Conservation (phyloP, 1,284 basidiomycete genomes). For the Phellinidium pouzarii region DNA sequence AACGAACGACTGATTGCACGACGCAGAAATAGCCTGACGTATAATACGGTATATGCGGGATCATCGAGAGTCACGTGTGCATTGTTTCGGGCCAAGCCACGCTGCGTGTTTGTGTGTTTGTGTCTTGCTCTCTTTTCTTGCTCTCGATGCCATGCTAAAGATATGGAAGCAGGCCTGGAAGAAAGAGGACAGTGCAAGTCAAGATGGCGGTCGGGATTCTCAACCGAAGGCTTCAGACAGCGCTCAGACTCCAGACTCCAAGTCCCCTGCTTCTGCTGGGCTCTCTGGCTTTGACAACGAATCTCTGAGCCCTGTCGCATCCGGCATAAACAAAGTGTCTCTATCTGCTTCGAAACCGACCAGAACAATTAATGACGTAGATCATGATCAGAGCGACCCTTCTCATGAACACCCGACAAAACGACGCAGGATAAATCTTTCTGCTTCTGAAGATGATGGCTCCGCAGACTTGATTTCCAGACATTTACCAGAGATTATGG, state of each 20-base stretch:
- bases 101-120: not conserved
- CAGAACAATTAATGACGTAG: conserved; percentile 6
- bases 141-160: conserved; percentile 38
- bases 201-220: conserved; percentile 25
- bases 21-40: too few species aligned
- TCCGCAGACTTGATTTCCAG: conserved; percentile 16
- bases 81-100: not conserved
- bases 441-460: not conserved
- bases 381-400: not conserved
- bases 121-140: not conserved
- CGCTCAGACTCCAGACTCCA: conserved; percentile 24
- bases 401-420: conserved; percentile 11
- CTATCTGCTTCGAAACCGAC: not conserved
- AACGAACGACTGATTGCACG: too few species aligned
- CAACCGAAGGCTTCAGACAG: conserved; percentile 29
- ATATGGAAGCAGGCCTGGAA: conserved; percentile 48
- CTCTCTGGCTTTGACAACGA: conserved; percentile 25
- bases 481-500: conserved; percentile 20
- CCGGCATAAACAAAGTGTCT: conserved; percentile 2
- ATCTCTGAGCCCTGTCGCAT: conserved; percentile 22
- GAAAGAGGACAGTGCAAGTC: conserved; percentile 28
- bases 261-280: conserved; percentile 28
- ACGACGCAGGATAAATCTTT: conserved; percentile 7
- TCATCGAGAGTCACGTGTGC: too few species aligned
- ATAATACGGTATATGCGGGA: too few species aligned